Evolutionary conservation across 2,329 filamentous ascomycete genomes (phyloP).

Genomic region (Apiospora pterosperma): DNA sequence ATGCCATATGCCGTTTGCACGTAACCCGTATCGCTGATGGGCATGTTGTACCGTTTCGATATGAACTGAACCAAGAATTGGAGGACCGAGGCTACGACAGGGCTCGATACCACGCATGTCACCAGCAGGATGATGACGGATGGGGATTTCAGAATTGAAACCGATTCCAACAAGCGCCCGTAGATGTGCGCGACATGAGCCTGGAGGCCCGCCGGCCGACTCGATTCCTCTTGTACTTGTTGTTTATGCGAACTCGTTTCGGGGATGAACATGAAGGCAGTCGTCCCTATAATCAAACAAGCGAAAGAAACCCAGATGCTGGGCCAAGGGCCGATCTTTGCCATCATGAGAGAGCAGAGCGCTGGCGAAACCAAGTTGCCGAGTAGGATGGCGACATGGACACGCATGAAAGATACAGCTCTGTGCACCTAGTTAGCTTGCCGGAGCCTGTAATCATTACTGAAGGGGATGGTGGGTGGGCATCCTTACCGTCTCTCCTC

Average conservation of each 20-base stretch:
- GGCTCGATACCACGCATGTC: conserved; percentile 7
- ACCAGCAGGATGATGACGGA: conserved; percentile 15
- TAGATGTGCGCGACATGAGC: background rate
- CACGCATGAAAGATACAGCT: conserved; percentile 31
- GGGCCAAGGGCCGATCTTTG: conserved; percentile 26
- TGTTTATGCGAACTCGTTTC: conserved; percentile 12
- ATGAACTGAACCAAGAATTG: conserved; percentile 26
- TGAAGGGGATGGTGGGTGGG: background rate
- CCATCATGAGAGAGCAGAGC: conserved; percentile 33
- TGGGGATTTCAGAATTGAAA: conserved; percentile 10
- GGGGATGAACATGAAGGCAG: conserved; percentile 8
- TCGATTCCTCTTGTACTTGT: background rate
- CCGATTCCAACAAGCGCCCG: conserved; percentile 7
- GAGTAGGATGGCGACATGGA: conserved; percentile 25
- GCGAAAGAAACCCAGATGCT: background rate
- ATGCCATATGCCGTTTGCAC: conserved; percentile 25
- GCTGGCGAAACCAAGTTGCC: conserved; percentile 34
- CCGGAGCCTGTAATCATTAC: background rate
- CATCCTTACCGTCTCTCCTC: conserved; percentile 28
- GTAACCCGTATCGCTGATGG: conserved; percentile 27
- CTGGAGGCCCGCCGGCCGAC: background rate
- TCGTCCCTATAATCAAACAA: background rate
- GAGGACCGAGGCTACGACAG: conserved; percentile 4
- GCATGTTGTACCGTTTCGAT: conserved; percentile 27
- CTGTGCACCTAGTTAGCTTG: conserved; percentile 17